Evolutionary conservation across 2,329 filamentous ascomycete genomes (phyloP).

Genomic region (Clarireedia hainanense): DNA sequence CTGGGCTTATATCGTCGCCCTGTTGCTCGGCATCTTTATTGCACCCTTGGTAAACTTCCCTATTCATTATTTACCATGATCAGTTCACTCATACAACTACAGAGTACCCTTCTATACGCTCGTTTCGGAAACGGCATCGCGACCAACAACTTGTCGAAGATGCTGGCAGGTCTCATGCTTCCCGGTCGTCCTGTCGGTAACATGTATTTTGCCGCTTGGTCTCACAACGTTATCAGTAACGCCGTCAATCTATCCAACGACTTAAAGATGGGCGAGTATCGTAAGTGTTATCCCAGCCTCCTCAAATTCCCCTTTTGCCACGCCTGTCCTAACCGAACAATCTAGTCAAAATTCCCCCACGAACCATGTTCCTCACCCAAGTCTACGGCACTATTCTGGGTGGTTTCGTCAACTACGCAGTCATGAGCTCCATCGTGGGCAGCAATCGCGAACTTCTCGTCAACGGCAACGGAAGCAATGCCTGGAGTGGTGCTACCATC

Average conservation of each 20-base stretch:
- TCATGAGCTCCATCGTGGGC: constrained; percentile 38
- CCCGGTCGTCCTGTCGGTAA: constrained; percentile 35
- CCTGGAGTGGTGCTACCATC: constrained; percentile 42
- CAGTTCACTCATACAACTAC: constrained; percentile 10
- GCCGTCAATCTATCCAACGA: constrained; percentile 43
- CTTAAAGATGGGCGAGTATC: constrained; percentile 52
- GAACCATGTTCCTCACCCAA: constrained; percentile 39
- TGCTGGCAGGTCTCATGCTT: constrained; percentile 41
- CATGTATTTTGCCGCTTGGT: constrained; percentile 47
- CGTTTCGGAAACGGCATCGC: constrained; percentile 49
- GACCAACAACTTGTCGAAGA: constrained; percentile 49
- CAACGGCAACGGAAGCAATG: constrained; percentile 35
- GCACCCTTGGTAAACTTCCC: constrained; percentile 38
- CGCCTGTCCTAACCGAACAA: constrained; percentile 15
- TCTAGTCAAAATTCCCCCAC: constrained; percentile 40
- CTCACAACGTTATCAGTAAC: constrained; percentile 47
- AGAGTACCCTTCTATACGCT: constrained; percentile 45
- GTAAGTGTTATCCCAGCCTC: constrained; percentile 27
- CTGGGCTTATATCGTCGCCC: constrained; percentile 37
- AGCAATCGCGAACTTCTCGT: constrained; percentile 36
- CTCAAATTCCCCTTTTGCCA: neutral
- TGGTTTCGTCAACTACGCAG: constrained; percentile 38
- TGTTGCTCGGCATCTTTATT: constrained; percentile 34
- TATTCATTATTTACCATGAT: neutral
- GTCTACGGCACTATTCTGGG: constrained; percentile 36